Percentiles rank a stretch among this genome's conserved stretches.
Conservation (phyloP, 2,329 filamentous ascomycete species). For the Alternaria hordeiaustralica region DNA sequence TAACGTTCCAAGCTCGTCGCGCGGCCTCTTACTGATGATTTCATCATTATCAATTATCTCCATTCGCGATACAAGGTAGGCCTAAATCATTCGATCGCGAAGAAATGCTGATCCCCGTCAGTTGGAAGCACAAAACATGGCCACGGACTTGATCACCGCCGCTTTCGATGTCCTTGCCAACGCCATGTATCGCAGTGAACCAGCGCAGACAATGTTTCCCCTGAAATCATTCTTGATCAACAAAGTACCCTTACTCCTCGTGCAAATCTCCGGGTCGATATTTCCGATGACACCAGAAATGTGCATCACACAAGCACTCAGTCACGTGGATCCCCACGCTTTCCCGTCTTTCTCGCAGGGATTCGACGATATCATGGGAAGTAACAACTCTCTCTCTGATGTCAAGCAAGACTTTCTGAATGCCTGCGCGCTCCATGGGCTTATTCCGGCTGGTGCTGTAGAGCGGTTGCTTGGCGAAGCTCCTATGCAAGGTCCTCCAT, state of each 20-base stretch:
- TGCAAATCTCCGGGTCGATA: conserved; percentile 62
- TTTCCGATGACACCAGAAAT: conserved; percentile 68
- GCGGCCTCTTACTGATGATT: conserved; percentile 83
- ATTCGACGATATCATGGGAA: conserved; percentile 63
- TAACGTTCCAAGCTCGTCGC: conserved; percentile 72
- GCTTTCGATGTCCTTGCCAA: conserved; percentile 91
- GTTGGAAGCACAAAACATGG: conserved; percentile 77
- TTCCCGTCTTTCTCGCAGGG: conserved; percentile 71
- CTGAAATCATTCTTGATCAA: conserved; percentile 87
- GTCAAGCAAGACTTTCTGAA: conserved; percentile 86
- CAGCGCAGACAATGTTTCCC: conserved; percentile 68
- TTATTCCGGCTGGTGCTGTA: conserved; percentile 81
- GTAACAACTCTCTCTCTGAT: conserved; percentile 65
- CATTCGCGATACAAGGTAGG: conserved; percentile 81
- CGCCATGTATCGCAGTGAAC: conserved; percentile 75
- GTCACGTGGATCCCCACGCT: conserved; percentile 65
- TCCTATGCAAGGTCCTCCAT: conserved; percentile 77
- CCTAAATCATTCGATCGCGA: not conserved
- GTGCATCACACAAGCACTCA: conserved; percentile 71
- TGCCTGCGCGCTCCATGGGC: conserved; percentile 83
- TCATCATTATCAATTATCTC: conserved; percentile 77
- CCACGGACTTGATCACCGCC: conserved; percentile 83
- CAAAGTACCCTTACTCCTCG: conserved; percentile 68
- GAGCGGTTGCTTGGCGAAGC: conserved; percentile 83
- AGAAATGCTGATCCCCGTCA: conserved; percentile 49